These are phyloP conservation scores for Termitomyces sp. DNA, from an alignment of 768 basidiomycete genomes.

Conservation along the genomic window DNA sequence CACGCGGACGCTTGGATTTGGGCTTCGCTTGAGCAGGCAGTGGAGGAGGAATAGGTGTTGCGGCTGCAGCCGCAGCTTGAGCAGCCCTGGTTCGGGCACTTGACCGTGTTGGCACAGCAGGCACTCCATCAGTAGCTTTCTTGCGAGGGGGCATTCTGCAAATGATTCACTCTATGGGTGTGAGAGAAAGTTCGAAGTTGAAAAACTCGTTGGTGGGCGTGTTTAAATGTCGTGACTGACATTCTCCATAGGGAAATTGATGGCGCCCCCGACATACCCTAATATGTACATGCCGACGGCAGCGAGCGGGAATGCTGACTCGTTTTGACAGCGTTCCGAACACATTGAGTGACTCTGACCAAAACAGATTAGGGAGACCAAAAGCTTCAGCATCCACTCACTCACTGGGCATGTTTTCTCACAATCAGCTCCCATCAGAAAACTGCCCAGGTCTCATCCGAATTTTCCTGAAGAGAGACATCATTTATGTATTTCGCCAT, in stretches of 20 bases:
- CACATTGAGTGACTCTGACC: neutral
- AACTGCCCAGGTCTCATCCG: too few species aligned
- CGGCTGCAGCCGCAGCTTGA: conserved; percentile 15
- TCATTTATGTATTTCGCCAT: neutral
- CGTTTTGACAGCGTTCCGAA: neutral
- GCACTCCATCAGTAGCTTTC: conserved; percentile 27
- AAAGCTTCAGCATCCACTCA: neutral
- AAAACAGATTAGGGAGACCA: too few species aligned
- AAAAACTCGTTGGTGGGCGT: conserved; percentile 5
- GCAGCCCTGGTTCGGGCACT: conserved; percentile 30
- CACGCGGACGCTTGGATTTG: conserved; percentile 25
- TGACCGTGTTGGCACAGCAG: conserved; percentile 28
- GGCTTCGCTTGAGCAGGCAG: conserved; percentile 20
- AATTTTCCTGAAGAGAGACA: neutral
- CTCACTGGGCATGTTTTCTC: neutral
- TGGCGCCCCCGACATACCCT: conserved; percentile 1
- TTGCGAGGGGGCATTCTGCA: conserved; percentile 39
- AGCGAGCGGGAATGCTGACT: conserved; percentile 7
- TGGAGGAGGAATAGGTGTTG: conserved; percentile 17
- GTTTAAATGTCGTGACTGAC: conserved; percentile 7
- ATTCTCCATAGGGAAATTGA: conserved; percentile 7
- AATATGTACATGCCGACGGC: conserved; percentile 6
- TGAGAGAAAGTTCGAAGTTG: conserved; percentile 1
- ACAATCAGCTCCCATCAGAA: neutral
- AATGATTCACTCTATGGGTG: conserved; percentile 3